Percentiles rank a stretch among this genome's conserved stretches.
These are phyloP conservation scores for Nothophaeocryptopus gaeumannii DNA, from an alignment of 2,329 filamentous ascomycete species.

Conservation along the genomic window DNA sequence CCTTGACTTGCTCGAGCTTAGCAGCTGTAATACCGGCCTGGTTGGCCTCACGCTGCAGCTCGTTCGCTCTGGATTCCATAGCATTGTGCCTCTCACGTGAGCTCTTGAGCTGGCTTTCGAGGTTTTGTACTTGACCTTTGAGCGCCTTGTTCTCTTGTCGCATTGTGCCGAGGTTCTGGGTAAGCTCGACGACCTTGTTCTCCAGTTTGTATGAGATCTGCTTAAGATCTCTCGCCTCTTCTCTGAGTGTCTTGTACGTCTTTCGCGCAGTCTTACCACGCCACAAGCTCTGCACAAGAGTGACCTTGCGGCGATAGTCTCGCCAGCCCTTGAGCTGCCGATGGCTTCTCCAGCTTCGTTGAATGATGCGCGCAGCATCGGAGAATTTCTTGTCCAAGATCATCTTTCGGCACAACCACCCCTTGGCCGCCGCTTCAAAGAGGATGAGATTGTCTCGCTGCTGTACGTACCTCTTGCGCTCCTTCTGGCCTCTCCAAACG, in stretches of 20 bases:
- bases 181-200: slow-evolving; percentile 98
- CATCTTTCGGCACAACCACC: slow-evolving; percentile 82
- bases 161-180: slow-evolving; percentile 85
- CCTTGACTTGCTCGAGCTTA: slow-evolving; percentile 84
- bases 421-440: slow-evolving; percentile 87
- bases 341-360: slow-evolving; percentile 83
- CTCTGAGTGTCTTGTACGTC: slow-evolving; percentile 84
- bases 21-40: slow-evolving; percentile 95
- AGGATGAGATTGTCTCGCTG: slow-evolving; percentile 81
- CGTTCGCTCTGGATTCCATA: slow-evolving; percentile 84
- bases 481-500: slow-evolving; percentile 89
- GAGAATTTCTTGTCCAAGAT: slow-evolving; percentile 92
- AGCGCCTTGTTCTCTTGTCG: slow-evolving; percentile 93
- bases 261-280: slow-evolving; percentile 76
- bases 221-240: slow-evolving; percentile 96
- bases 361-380: slow-evolving; percentile 86
- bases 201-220: slow-evolving; percentile 99
- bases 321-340: slow-evolving; percentile 77
- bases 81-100: slow-evolving; percentile 92
- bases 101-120: slow-evolving; percentile 92
- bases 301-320: slow-evolving; percentile 82
- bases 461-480: slow-evolving; percentile 73
- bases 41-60: slow-evolving; percentile 93
- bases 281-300: slow-evolving; percentile 90
- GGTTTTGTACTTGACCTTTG: slow-evolving; percentile 85